A percentile compares a stretch with the other conserved stretches of the same genome.
Conservation (phyloP, 257 asterid genomes). For the Salvia miltiorrhiza region DNA sequence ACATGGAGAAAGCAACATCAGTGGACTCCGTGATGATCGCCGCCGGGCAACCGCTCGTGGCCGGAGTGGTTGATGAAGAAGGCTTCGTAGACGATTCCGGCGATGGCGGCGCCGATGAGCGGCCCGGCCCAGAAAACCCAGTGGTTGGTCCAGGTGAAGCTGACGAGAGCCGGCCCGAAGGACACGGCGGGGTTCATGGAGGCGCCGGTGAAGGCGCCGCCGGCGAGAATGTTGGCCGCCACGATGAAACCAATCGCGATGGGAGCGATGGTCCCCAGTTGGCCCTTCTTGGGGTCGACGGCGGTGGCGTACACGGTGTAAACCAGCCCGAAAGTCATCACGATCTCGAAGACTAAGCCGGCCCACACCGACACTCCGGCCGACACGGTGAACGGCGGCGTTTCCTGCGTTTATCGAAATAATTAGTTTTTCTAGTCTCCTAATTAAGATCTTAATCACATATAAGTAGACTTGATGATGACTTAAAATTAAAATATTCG, state of each 20-base stretch:
- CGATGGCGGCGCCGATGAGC: slow-evolving; percentile 53
- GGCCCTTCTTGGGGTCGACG: slow-evolving; percentile 68
- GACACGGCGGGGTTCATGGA: slow-evolving; percentile 89
- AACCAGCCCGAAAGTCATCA: slow-evolving; percentile 77
- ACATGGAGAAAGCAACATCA: neutral
- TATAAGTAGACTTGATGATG: too few species aligned
- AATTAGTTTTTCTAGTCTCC: too few species aligned
- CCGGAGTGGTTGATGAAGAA: slow-evolving; percentile 45
- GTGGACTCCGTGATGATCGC: too few species aligned
- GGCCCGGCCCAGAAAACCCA: slow-evolving; percentile 91
- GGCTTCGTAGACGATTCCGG: slow-evolving; percentile 57
- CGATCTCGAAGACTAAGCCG: slow-evolving; percentile 62
- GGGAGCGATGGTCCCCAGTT: slow-evolving; percentile 60
- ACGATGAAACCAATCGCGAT: slow-evolving; percentile 64
- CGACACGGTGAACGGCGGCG: slow-evolving; percentile 28
- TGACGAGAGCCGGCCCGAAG: slow-evolving; percentile 63
- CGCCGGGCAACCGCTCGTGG: slow-evolving; percentile 47
- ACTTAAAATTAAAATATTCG: too few species aligned
- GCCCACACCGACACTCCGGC: slow-evolving; percentile 51
- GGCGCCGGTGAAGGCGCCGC: slow-evolving; percentile 76
- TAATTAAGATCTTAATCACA: too few species aligned
- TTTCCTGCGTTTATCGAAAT: slow-evolving; percentile 15
- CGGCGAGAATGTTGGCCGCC: slow-evolving; percentile 71
- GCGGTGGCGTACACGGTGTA: slow-evolving; percentile 83
- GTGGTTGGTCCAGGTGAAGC: slow-evolving; percentile 60